Conservation (phyloP, 2,329 filamentous ascomycete species). For the Didymellaceae sp. region DNA sequence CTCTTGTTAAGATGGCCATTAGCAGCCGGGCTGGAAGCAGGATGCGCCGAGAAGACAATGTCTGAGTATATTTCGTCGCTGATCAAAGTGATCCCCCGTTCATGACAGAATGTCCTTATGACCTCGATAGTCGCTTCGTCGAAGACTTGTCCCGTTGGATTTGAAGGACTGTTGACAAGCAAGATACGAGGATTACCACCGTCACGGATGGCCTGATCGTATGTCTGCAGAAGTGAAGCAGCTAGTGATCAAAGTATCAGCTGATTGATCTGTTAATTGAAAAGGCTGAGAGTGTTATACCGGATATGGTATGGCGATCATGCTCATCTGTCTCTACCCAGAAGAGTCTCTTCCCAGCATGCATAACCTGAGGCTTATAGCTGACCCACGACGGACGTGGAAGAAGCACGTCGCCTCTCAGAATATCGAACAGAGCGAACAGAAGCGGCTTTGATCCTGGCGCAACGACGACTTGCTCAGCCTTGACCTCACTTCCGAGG, state of each 20-base stretch:
- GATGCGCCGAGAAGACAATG: neutral
- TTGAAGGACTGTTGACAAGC: slow-evolving; percentile 14
- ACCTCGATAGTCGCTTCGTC: neutral
- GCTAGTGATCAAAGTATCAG: neutral
- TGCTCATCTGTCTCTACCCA: slow-evolving; percentile 9
- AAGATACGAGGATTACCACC: neutral
- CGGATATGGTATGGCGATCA: slow-evolving; percentile 6
- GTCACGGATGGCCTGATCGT: neutral
- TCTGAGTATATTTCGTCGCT: slow-evolving; percentile 12
- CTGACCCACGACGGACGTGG: slow-evolving; percentile 14
- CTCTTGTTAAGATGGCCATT: neutral
- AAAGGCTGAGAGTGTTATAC: neutral
- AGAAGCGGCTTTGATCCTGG: slow-evolving; percentile 10
- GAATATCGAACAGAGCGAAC: slow-evolving; percentile 9
- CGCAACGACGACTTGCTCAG: slow-evolving; percentile 6
- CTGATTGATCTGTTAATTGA: neutral
- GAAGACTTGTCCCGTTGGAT: slow-evolving; percentile 4
- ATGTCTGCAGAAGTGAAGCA: neutral
- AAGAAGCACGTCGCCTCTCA: slow-evolving; percentile 5
- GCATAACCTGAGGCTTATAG: slow-evolving; percentile 11
- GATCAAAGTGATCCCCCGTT: neutral
- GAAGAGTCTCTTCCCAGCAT: slow-evolving; percentile 8
- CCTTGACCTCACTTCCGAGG: neutral
- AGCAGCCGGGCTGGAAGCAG: neutral
- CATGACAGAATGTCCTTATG: neutral